Evolutionary conservation across 495 filamentous ascomycete species (phyloP).

Genomic region (Parmelia sp.): DNA sequence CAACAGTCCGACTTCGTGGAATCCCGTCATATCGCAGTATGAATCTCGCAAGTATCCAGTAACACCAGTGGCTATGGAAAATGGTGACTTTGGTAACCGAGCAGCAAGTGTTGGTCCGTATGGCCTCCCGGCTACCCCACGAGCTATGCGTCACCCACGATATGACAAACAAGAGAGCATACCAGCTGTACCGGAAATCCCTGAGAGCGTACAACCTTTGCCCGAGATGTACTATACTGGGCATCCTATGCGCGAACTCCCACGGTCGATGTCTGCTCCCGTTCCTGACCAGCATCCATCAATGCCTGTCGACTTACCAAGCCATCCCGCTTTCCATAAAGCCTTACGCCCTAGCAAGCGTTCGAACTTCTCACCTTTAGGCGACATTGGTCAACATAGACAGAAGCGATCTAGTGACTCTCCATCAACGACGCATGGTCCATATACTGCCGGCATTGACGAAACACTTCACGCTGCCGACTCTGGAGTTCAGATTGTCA

Average conservation of each 20-base stretch:
- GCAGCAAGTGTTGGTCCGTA: constrained; percentile 37
- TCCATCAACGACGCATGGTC: constrained; percentile 25
- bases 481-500: constrained; percentile 14
- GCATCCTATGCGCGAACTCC: constrained; percentile 43
- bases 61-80: constrained; percentile 15
- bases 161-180: constrained; percentile 56
- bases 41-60: constrained; percentile 19
- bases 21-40: constrained; percentile 18
- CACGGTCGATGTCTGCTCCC: constrained; percentile 68
- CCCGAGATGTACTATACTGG: constrained; percentile 62
- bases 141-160: constrained; percentile 75
- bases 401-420: constrained; percentile 36
- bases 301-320: constrained; percentile 43
- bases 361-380: constrained; percentile 25
- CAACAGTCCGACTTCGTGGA: constrained; percentile 30
- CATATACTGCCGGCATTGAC: constrained; percentile 54
- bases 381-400: constrained; percentile 36
- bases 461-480: constrained; percentile 51
- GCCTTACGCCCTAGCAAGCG: constrained; percentile 41
- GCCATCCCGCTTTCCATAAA: constrained; percentile 53
- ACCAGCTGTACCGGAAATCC: constrained; percentile 61
- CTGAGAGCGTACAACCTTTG: constrained; percentile 47
- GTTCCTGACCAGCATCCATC: constrained; percentile 49
- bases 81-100: constrained; percentile 17
- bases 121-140: constrained; percentile 75